Evolutionary conservation across 225 moss, liverwort and hornwort genomes (phyloP), one percentile per base, ranked within the genome.

Genomic region (Sphagnum contortum): DNA sequence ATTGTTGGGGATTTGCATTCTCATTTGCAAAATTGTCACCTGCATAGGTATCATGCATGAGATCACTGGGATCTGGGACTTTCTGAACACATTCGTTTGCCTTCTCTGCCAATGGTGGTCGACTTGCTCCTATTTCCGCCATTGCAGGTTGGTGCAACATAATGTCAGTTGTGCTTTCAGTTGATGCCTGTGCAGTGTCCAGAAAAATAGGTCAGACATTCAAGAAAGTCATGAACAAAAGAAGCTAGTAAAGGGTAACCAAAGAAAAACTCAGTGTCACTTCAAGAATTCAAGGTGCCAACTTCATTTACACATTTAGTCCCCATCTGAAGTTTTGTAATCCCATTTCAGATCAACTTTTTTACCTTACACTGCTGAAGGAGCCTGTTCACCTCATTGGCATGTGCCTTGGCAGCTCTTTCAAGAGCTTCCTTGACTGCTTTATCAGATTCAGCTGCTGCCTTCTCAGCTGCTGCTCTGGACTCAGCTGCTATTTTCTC

Each of bases 1-100:
- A 80, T 77, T 63, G 75, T 14, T 66, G 66, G 7, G 84, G 84
- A 14, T 51, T 69, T 8, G 75, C 75, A 14, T 84, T 84, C 71
- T 84, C 84, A 70, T 84, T 84, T 4, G 9, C 84, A 44, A 84
- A 84, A 0, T 78, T 78, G 68, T 84, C 84, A 45, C 84, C 84
- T 3, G 84, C 81, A 84, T 68, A 62, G 65, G 78, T 84, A 66
- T 84, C 81, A 5, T 80, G 70, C 67, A 84, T 80, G 66, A 84
- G 66, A 64, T 81, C 73, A 64, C 67, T 76, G 44, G 71, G 44
- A 47, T 78, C 81, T 29, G 81, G 78, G 3, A 71, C 73, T 64
- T 70, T 78, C 66, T 80, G 80, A 60, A 84, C 76, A 66, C 81
- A 84, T 66, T 84, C 84, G 45, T 78, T 3, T 2, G 73, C 67